A percentile compares a stretch with the other conserved stretches of the same genome.
These are phyloP conservation scores for Trebouxia gelatinosa DNA, from an alignment of 163 green algal genomes.

Conservation along the genomic window DNA sequence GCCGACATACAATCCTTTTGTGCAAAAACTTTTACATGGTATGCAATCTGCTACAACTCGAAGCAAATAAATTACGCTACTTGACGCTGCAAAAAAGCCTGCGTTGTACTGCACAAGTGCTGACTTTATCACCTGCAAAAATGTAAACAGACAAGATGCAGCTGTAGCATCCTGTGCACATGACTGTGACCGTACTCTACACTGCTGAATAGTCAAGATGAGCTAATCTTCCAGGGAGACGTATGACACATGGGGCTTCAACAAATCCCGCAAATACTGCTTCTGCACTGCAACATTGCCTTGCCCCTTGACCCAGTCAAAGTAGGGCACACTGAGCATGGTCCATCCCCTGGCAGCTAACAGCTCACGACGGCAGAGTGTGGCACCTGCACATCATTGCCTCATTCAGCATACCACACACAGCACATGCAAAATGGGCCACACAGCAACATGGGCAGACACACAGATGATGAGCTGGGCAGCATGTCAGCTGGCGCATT, in stretches of 20 bases:
- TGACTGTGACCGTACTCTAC: background rate
- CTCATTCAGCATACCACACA: background rate
- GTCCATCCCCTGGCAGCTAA: conserved; percentile 13
- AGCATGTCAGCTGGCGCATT: background rate
- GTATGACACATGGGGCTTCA: background rate
- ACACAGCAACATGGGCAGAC: background rate
- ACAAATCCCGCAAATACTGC: conserved; percentile 23
- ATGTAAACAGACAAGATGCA: background rate
- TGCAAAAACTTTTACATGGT: background rate
- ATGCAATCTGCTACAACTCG: background rate
- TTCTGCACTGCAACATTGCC: conserved; percentile 8
- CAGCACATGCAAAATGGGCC: background rate
- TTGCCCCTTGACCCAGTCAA: conserved; percentile 27
- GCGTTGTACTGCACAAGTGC: background rate
- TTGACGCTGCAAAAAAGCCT: background rate
- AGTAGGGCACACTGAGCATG: conserved; percentile 27
- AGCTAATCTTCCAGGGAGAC: conserved; percentile 15
- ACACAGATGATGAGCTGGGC: background rate
- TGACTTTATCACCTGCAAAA: background rate
- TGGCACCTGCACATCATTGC: conserved; percentile 1
- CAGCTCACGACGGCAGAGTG: conserved; percentile 16
- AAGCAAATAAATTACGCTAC: background rate
- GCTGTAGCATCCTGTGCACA: background rate
- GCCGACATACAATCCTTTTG: background rate
- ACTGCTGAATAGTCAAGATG: no score